Percentiles rank a stretch among this genome's conserved stretches.
These are phyloP conservation scores for Wickerhamomyces sp. DNA, from an alignment of 1,139 yeast species.

Conservation along the genomic window DNA sequence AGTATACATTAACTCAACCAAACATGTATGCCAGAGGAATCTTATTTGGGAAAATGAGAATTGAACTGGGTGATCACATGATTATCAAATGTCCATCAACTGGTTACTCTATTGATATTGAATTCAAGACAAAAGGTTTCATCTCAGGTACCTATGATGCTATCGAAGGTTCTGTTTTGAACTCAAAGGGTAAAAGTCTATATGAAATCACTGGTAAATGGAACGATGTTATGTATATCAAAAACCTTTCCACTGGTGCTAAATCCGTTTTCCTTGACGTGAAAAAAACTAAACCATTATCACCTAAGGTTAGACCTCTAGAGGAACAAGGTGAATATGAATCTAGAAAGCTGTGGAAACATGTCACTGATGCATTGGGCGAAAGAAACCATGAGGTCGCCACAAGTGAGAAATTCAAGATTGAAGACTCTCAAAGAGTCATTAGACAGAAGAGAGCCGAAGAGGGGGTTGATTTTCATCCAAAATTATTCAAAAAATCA, in stretches of 20 bases:
- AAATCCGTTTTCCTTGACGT: conserved; percentile 64
- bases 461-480: conserved; percentile 76
- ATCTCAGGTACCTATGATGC: conserved; percentile 90
- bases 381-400: conserved; percentile 74
- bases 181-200: conserved; percentile 47
- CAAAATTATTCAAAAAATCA: conserved; percentile 59
- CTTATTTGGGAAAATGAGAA: conserved; percentile 80
- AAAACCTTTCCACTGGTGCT: conserved; percentile 39
- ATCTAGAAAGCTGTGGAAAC: conserved; percentile 77
- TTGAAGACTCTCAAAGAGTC: conserved; percentile 79
- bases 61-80: conserved; percentile 92
- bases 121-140: conserved; percentile 92
- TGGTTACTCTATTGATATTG: conserved; percentile 73
- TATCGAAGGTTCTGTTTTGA: conserved; percentile 68
- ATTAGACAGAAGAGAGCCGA: conserved; percentile 69
- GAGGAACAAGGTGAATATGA: conserved; percentile 77
- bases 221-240: conserved; percentile 81
- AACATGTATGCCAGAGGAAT: conserved; percentile 95
- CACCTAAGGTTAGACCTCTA: conserved; percentile 73
- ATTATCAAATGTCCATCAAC: conserved; percentile 56
- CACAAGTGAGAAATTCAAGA: conserved; percentile 79
- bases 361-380: conserved; percentile 74
- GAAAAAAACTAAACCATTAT: conserved; percentile 39
- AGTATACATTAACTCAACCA: conserved; percentile 83
- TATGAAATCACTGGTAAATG: conserved; percentile 83